Base-by-base conservation (phyloP, 2,329 filamentous ascomycete genomes). In the Fusarium equiseti region DNA sequence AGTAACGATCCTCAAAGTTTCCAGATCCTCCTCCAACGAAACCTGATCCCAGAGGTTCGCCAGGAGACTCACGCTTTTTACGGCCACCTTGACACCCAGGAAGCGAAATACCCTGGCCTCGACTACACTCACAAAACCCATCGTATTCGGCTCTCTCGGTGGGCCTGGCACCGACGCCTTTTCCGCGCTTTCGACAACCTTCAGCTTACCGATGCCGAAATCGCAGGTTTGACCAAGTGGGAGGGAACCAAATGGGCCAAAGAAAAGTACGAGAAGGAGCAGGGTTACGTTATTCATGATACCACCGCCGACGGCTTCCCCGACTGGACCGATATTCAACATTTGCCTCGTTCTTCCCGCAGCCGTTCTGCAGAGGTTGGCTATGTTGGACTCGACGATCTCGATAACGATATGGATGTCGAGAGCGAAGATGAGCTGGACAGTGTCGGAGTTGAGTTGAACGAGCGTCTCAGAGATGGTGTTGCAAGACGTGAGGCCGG, bases 221-320 rank as follows among this genome's bases (percentile, higher is more conserved):
- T 95, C 72, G 85, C 88, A 57, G 84, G 85, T 51, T 83, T 95
- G 77, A 94, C 92, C 63, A 91, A 92, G 76, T 95, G 92, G 92
- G 92, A 95, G 82, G 92, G 92, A 61, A 95, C 92, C 12, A 89
- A 90, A 67, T 95, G 92, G 92, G 92, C 92, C 66, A 91, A 94
- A 77, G 91, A 94, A 77, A 88, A 92, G 58, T 95, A 90, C 77
- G 92, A 95, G 83, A 86, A 87, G 61, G 92, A 95, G 76, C 91
- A 94, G 75, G 89, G 89, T 35, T 86, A 92, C 63, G 81, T 81
- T 31, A 93, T 95, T 68, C 80, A 83, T 50, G 92, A 95, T 76
- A 94, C 92, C 8, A 90, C 91, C 2, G 88, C 87, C 54, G 90
- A 92, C 73, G 90, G 87, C 26, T 90, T 95, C 61, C 81, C 83